Evolutionary conservation across 106 monocot genomes (phyloP).

Genomic region (Posidonia australis): DNA sequence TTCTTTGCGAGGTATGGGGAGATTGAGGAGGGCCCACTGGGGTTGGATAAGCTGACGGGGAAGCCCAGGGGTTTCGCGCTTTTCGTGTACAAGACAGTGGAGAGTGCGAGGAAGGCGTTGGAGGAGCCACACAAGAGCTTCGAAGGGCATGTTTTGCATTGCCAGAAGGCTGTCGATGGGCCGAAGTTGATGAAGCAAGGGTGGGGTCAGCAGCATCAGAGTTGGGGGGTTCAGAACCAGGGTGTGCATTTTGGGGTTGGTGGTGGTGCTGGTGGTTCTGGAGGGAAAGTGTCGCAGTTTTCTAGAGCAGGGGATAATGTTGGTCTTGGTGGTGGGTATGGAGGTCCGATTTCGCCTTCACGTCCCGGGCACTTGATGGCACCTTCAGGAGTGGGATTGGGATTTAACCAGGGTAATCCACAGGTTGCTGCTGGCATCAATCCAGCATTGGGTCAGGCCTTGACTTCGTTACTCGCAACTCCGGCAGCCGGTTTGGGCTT

Average conservation of each 20-base stretch:
- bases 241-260: constrained; percentile 3
- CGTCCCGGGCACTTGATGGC: constrained; percentile 51
- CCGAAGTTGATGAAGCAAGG: constrained; percentile 42
- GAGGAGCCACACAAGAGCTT: constrained; percentile 22
- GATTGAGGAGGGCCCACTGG: constrained; percentile 15
- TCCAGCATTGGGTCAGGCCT: constrained; percentile 56
- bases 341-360: constrained; percentile 5
- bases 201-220: background rate
- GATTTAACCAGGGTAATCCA: constrained; percentile 18
- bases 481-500: constrained; percentile 41
- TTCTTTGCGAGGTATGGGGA: constrained; percentile 19
- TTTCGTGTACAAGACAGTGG: constrained; percentile 17
- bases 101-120: constrained; percentile 15
- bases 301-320: constrained; percentile 5
- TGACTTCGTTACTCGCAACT: constrained; percentile 41
- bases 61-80: constrained; percentile 16
- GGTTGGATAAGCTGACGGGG: constrained; percentile 11
- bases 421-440: constrained; percentile 17
- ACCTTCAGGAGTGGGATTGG: constrained; percentile 28
- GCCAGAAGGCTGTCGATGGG: constrained; percentile 20
- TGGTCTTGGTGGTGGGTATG: no score
- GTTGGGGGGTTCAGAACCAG: constrained; percentile 1
- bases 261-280: constrained; percentile 6
- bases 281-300: constrained; percentile 8
- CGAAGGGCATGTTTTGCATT: constrained; percentile 17